phyloP scores from a whole-genome alignment of 2,329 filamentous ascomycete species.

The Macrophomina tecta region DNA sequence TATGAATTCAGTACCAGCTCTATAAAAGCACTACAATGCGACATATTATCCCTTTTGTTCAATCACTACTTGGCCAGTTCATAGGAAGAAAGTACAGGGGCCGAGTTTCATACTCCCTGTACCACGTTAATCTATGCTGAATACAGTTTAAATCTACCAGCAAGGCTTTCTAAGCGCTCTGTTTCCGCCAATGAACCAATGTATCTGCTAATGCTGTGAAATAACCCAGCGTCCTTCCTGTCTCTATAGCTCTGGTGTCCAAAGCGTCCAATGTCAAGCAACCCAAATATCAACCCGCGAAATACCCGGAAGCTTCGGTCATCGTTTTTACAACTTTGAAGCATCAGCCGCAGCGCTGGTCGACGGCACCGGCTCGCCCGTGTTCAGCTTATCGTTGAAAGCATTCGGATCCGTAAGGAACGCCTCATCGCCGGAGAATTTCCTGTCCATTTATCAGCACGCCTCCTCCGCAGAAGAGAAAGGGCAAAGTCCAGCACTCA shows the following conservation, averaged over 20 bases:
- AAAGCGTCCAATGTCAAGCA: not conserved
- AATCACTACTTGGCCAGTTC: not conserved
- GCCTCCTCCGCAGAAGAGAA: not conserved
- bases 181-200: not conserved
- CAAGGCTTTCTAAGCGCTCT: not conserved
- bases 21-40: not conserved
- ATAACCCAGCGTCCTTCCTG: no score
- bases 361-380: slow-evolving; percentile 17
- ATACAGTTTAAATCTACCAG: not conserved
- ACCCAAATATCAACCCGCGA: not conserved
- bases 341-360: slow-evolving; percentile 20
- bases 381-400: slow-evolving; percentile 41
- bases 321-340: slow-evolving; percentile 18
- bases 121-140: no score
- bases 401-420: slow-evolving; percentile 53
- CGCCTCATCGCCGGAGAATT: slow-evolving; percentile 64
- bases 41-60: not conserved
- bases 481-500: slow-evolving; percentile 46
- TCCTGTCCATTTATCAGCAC: slow-evolving; percentile 41
- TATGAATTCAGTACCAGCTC: not conserved
- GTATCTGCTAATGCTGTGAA: not conserved
- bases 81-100: no score
- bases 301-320: not conserved
- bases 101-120: no score
- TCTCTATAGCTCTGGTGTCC: not conserved